phyloP scores from a whole-genome alignment of 192 early-diverging fungal species.

The Coemansia sp. region DNA sequence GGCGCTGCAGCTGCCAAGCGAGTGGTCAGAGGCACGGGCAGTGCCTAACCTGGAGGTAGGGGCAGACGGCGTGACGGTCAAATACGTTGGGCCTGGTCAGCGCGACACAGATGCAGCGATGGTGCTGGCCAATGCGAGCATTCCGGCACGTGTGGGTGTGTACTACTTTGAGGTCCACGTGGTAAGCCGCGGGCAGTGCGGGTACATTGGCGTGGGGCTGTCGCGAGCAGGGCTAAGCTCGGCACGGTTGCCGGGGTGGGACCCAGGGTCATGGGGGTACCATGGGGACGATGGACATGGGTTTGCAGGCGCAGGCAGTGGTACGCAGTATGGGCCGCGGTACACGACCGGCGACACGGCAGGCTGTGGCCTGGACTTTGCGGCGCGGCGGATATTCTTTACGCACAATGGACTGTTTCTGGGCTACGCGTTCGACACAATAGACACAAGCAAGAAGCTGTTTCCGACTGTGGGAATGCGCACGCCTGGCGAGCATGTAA shows the following conservation, averaged over 20 bases:
- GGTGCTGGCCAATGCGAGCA: conserved; percentile 74
- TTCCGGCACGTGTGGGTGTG: conserved; percentile 80
- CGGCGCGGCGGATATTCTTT: conserved; percentile 72
- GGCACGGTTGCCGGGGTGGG: conserved; percentile 87
- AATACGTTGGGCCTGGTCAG: conserved; percentile 60
- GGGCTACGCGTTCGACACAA: conserved; percentile 56
- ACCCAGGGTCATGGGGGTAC: conserved; percentile 89
- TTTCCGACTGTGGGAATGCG: conserved; percentile 64
- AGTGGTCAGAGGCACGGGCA: conserved; percentile 24
- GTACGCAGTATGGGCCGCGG: conserved; percentile 78
- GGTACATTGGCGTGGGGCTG: conserved; percentile 93
- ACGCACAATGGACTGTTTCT: conserved; percentile 86
- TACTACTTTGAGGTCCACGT: conserved; percentile 92
- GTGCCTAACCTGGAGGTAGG: conserved; percentile 25
- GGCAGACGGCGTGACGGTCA: conserved; percentile 29
- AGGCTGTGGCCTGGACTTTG: conserved; percentile 91
- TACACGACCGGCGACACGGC: conserved; percentile 92
- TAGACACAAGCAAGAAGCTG: conserved; percentile 42
- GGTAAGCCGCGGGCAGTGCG: conserved; percentile 82
- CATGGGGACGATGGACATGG: conserved; percentile 93
- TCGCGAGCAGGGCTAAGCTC: conserved; percentile 55
- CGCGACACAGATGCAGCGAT: conserved; percentile 78
- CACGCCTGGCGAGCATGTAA: conserved; percentile 56
- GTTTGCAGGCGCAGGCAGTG: conserved; percentile 74
- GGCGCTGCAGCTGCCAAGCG: conserved; percentile 20